phyloP scores from a whole-genome alignment of 768 basidiomycete genomes.

The Rhizopogon salebrosus region DNA sequence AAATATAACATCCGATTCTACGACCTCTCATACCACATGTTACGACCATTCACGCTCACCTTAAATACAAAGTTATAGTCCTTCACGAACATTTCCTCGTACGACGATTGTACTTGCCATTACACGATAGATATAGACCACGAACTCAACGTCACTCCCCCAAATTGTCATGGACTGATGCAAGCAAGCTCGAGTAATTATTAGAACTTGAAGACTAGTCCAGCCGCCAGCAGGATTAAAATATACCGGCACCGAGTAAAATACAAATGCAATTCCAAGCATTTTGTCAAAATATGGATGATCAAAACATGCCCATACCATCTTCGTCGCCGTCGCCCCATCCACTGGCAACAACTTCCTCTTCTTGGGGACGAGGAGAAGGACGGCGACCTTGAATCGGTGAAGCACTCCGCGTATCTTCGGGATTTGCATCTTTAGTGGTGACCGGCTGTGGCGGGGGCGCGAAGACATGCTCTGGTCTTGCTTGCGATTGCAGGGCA shows the following conservation, averaged over 20 bases:
- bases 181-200: neutral
- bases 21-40: too few relatives aligned
- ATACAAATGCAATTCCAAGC: neutral
- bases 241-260: slow-evolving; percentile 1
- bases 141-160: neutral
- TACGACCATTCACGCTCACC: neutral
- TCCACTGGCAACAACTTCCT: slow-evolving; percentile 59
- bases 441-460: slow-evolving; percentile 15
- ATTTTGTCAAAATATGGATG: neutral
- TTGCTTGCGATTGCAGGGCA: slow-evolving; percentile 21
- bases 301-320: slow-evolving; percentile 48
- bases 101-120: neutral
- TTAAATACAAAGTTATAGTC: neutral
- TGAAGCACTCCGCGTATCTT: slow-evolving; percentile 19
- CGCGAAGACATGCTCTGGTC: slow-evolving; percentile 14
- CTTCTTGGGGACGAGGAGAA: slow-evolving; percentile 42
- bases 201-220: neutral
- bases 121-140: neutral
- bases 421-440: slow-evolving; percentile 17
- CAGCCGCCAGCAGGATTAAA: neutral
- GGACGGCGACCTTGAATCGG: slow-evolving; percentile 12
- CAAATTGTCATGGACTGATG: neutral
- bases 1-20: neutral
- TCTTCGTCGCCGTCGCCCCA: slow-evolving; percentile 70
- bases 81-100: neutral